Conservation (phyloP, 2,329 filamentous ascomycete species). For the Mycogone perniciosa region DNA sequence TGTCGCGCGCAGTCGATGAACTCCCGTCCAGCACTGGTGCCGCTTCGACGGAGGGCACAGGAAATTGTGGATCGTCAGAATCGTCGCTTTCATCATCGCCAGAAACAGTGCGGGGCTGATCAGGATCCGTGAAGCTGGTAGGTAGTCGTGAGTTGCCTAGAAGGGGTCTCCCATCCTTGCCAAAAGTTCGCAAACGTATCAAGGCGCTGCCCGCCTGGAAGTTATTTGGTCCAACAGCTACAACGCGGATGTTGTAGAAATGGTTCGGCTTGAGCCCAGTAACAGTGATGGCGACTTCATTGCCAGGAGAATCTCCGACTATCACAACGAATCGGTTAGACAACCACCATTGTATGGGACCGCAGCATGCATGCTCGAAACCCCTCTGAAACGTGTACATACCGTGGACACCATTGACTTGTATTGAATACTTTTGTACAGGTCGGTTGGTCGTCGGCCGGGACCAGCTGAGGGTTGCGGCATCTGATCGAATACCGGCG, state of each 20-base stretch:
- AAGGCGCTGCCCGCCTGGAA: constrained; percentile 86
- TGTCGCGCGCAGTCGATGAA: constrained; percentile 58
- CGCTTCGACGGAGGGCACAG: constrained; percentile 55
- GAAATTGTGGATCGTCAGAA: constrained; percentile 40
- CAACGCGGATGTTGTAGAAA: constrained; percentile 89
- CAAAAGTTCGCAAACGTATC: constrained; percentile 74
- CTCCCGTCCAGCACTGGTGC: constrained; percentile 56
- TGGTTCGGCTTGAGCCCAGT: constrained; percentile 78
- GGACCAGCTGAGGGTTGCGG: constrained; percentile 88
- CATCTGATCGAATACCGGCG: constrained; percentile 79
- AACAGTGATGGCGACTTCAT: constrained; percentile 66
- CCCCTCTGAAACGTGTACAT: constrained; percentile 26
- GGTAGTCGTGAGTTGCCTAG: constrained; percentile 51
- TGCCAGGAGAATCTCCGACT: constrained; percentile 72
- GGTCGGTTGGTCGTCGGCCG: constrained; percentile 58
- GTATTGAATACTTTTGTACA: constrained; percentile 82
- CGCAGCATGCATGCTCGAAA: background rate
- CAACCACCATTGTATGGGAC: background rate
- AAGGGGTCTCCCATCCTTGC: constrained; percentile 56
- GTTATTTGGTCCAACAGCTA: constrained; percentile 84
- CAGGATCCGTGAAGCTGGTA: constrained; percentile 49
- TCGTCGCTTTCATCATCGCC: constrained; percentile 39
- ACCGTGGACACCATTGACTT: constrained; percentile 91
- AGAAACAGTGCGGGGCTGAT: constrained; percentile 33
- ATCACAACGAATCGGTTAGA: constrained; percentile 4